phyloP scores from a whole-genome alignment of 768 basidiomycete genomes.

The Pleurotus cornucopiae region DNA sequence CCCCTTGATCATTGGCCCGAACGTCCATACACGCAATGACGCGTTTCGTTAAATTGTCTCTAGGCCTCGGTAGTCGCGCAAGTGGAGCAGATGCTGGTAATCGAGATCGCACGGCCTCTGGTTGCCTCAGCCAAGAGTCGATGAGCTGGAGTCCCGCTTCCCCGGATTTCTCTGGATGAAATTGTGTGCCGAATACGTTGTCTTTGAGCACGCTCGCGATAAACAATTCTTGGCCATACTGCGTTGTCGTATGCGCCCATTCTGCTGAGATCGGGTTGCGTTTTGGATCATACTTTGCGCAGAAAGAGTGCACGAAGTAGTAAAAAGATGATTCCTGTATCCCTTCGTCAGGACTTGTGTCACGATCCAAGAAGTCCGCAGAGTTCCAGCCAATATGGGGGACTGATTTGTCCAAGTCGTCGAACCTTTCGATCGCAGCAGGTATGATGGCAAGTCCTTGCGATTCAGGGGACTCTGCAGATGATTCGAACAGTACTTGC shows the following conservation, averaged over 20 bases:
- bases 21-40: constrained; percentile 98
- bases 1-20: constrained; percentile 90
- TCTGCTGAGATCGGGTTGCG: constrained; percentile 50
- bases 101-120: constrained; percentile 35
- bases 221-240: constrained; percentile 93
- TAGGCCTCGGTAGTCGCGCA: constrained; percentile 35
- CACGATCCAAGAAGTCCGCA: constrained; percentile 42
- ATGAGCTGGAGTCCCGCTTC: constrained; percentile 78
- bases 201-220: constrained; percentile 77
- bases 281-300: constrained; percentile 67
- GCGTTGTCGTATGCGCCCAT: constrained; percentile 84
- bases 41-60: constrained; percentile 82
- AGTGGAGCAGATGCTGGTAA: constrained; percentile 27
- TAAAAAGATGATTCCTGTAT: constrained; percentile 59
- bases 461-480: constrained; percentile 65
- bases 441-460: constrained; percentile 85
- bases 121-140: constrained; percentile 70
- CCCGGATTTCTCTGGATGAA: constrained; percentile 98
- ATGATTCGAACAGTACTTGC: constrained; percentile 90
- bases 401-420: constrained; percentile 72
- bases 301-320: constrained; percentile 97
- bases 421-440: constrained; percentile 73
- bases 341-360: background rate
- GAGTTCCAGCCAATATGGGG: constrained; percentile 99
- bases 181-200: constrained; percentile 91